These are phyloP conservation scores for Candida nemodendra DNA, from an alignment of 805 yeast genomes.

Conservation along the genomic window DNA sequence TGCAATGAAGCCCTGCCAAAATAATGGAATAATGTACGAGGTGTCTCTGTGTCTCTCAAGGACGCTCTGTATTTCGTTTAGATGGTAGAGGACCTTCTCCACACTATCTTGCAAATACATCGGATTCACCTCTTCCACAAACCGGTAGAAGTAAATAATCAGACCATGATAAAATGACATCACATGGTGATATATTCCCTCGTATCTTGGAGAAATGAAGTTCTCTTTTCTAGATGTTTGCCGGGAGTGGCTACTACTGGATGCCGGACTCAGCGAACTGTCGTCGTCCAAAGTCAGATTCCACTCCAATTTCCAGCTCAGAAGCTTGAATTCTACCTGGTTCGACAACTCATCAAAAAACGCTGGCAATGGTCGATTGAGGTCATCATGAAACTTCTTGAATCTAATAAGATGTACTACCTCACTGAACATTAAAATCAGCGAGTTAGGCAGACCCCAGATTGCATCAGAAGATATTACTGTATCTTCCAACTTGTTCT, in stretches of 20 bases:
- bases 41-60: conserved; percentile 50
- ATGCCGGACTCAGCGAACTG: conserved; percentile 5
- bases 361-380: conserved; percentile 31
- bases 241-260: conserved; percentile 1
- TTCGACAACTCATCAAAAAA: conserved; percentile 34
- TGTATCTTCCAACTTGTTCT: conserved; percentile 49
- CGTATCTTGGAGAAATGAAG: conserved; percentile 55
- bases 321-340: conserved; percentile 49
- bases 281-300: conserved; percentile 40
- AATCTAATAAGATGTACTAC: conserved; percentile 66
- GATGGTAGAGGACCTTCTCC: conserved; percentile 56
- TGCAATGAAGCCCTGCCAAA: conserved; percentile 89
- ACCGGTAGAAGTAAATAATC: conserved; percentile 66
- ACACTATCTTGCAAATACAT: conserved; percentile 61
- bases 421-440: conserved; percentile 69
- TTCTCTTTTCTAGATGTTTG: conserved; percentile 16
- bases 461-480: conserved; percentile 73
- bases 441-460: conserved; percentile 81
- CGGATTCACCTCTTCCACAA: conserved; percentile 56
- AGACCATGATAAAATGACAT: conserved; percentile 75
- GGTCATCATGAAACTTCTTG: conserved; percentile 50
- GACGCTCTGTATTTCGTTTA: conserved; percentile 59
- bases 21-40: conserved; percentile 63
- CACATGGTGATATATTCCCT: conserved; percentile 77
- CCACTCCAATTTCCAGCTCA: conserved; percentile 79